Base-by-base conservation (phyloP, 176 grass and related monocot species). In the Musa itinerans region DNA sequence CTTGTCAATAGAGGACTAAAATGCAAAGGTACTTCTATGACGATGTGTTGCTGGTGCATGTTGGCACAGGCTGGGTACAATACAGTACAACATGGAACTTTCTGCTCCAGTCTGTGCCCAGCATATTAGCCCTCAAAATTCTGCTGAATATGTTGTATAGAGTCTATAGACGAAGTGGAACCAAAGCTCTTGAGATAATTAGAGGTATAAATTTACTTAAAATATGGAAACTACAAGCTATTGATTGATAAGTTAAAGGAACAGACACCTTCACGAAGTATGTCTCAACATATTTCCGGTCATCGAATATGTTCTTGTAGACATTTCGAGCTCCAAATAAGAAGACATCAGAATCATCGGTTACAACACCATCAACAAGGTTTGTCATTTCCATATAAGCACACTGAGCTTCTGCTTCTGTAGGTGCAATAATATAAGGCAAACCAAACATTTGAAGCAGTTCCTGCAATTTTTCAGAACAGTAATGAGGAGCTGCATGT, bases 401-500 rank as follows among this genome's bases (percentile, higher is more conserved):
- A 89, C 94, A 97, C 57, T 97, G 94, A 80, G 94, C 94, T 88
- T 97, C 94, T 69, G 94, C 88, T 80, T 80, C 94, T 16, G 78
- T 97, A 22, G 94, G 81, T 81, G 94, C 90, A 87, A 97, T 97
- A 76, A 93, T 93, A 89, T 91, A 97, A 52, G 94, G 90, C 90
- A 97, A 85, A 34, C 90, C 94, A 85, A 97, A 97, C 94, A 97
- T 93, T 87, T 97, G 94, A 67, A 97, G 84, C 77, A 97, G 85
- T 70, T 97, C 94, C 94, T 97, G 72, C 68, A 93, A 68, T 74
- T 87, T 53, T 49, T 51, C 8, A 70, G 43, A 50, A 49, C 51
- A 50, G 15, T 9, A 50, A 51, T 70, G 6, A 70, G 16, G 27
- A 50, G 29, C 8, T 70, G 66, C 15, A 50, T 49, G 34, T 34